phyloP scores from a whole-genome alignment of 805 yeast genomes.

The Lipomyces mesembrius region DNA sequence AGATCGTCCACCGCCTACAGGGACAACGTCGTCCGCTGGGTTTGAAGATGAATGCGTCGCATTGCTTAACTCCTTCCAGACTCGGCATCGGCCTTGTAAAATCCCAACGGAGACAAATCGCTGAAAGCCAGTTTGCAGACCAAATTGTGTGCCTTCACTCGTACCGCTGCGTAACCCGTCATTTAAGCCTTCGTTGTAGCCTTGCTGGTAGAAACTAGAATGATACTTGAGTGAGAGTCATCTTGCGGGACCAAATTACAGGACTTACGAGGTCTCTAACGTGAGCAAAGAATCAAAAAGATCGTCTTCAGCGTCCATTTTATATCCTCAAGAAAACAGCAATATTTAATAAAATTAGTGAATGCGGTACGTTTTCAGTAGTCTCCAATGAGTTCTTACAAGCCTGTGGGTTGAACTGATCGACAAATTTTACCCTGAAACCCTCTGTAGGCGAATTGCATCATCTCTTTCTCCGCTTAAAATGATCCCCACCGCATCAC shows the following conservation, averaged over 20 bases:
- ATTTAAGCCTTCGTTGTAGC: conserved; percentile 70
- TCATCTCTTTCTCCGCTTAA: neutral
- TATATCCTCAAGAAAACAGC: neutral
- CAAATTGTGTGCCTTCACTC: conserved; percentile 81
- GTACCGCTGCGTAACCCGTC: conserved; percentile 64
- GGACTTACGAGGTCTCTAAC: conserved; percentile 32
- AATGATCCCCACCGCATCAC: neutral
- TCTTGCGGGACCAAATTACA: too few relatives aligned
- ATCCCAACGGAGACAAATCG: conserved; percentile 67
- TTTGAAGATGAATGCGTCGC: neutral
- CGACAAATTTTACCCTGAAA: neutral
- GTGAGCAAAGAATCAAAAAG: conserved; percentile 32
- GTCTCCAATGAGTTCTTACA: neutral
- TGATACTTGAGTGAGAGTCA: neutral
- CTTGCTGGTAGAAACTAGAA: conserved; percentile 57
- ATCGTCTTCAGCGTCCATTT: conserved; percentile 32
- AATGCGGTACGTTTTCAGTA: neutral
- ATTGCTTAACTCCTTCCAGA: conserved; percentile 39
- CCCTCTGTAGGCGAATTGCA: too few relatives aligned
- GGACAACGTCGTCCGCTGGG: conserved; percentile 16
- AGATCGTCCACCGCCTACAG: conserved; percentile 38
- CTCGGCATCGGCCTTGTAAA: conserved; percentile 55
- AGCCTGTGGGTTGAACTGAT: neutral
- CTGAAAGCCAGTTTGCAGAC: conserved; percentile 54
- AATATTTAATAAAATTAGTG: neutral